phyloP scores from a whole-genome alignment of 768 basidiomycete species.

The Leccinum broughii region DNA sequence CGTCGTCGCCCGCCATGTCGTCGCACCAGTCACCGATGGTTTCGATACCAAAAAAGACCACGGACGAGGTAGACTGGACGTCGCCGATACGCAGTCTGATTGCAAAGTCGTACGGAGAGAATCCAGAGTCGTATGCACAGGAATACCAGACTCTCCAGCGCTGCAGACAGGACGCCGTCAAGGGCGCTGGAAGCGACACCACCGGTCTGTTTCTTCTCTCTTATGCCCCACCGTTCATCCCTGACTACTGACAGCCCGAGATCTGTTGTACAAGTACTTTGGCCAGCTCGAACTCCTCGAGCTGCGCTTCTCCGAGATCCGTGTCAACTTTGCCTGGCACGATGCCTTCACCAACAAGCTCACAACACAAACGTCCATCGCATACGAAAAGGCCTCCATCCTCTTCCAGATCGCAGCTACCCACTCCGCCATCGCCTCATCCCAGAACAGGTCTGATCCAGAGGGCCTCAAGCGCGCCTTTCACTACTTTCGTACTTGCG shows the following conservation, averaged over 20 bases:
- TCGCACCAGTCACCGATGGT: constrained; percentile 76
- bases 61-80: constrained; percentile 97
- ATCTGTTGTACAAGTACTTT: constrained; percentile 98
- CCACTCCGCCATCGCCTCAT: constrained; percentile 86
- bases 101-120: constrained; percentile 67
- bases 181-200: constrained; percentile 92
- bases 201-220: constrained; percentile 59
- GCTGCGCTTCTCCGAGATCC: constrained; percentile 93
- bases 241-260: constrained; percentile 57
- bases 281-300: constrained; percentile 97
- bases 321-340: constrained; percentile 94
- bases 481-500: constrained; percentile 84
- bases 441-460: constrained; percentile 83
- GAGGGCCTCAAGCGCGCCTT: constrained; percentile 94
- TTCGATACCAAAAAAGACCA: constrained; percentile 55
- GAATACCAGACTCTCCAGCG: constrained; percentile 87
- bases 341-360: constrained; percentile 96
- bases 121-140: constrained; percentile 80
- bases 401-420: constrained; percentile 96
- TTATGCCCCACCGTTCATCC: neutral
- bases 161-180: constrained; percentile 93
- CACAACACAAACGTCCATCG: constrained; percentile 93
- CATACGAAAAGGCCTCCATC: constrained; percentile 97
- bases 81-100: constrained; percentile 83
- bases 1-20: constrained; percentile 48